Percentiles rank a stretch among this genome's conserved stretches.
These are phyloP conservation scores for Suillus cothurnatus DNA, from an alignment of 768 basidiomycete genomes.

Conservation along the genomic window DNA sequence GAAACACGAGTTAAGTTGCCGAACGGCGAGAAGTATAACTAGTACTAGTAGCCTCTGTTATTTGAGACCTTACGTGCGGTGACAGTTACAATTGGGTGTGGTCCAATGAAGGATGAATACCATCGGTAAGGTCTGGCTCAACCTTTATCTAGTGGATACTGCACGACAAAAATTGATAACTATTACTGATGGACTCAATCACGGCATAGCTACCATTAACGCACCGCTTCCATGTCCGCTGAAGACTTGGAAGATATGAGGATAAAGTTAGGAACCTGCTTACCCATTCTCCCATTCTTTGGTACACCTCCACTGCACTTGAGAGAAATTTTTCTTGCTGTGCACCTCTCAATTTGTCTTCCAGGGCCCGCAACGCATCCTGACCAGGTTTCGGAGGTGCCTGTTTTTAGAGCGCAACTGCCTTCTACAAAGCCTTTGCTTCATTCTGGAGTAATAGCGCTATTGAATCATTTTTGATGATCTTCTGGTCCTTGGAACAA, in stretches of 20 bases:
- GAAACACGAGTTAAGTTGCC: constrained; percentile 12
- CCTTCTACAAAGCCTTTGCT: constrained; percentile 22
- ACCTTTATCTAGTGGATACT: constrained; percentile 89
- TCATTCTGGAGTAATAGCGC: constrained; percentile 35
- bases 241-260: constrained; percentile 8
- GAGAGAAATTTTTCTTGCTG: constrained; percentile 81
- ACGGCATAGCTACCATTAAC: constrained; percentile 59
- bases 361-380: constrained; percentile 43
- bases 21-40: not conserved
- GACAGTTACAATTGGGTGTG: constrained; percentile 51
- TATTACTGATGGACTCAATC: not conserved
- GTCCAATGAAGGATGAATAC: constrained; percentile 72
- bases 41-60: not conserved
- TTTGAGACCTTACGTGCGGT: constrained; percentile 21
- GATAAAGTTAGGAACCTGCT: constrained; percentile 28
- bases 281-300: constrained; percentile 83
- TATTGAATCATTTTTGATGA: constrained; percentile 64
- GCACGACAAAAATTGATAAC: constrained; percentile 1
- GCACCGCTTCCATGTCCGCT: constrained; percentile 75
- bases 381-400: constrained; percentile 31
- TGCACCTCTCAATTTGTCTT: constrained; percentile 71
- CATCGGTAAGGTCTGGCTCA: constrained; percentile 75
- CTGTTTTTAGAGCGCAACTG: constrained; percentile 21
- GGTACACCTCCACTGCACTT: constrained; percentile 73
- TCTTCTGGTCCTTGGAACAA: constrained; percentile 53